Conservation (phyloP, 129 eudicot species). For the Flaveria robusta region DNA sequence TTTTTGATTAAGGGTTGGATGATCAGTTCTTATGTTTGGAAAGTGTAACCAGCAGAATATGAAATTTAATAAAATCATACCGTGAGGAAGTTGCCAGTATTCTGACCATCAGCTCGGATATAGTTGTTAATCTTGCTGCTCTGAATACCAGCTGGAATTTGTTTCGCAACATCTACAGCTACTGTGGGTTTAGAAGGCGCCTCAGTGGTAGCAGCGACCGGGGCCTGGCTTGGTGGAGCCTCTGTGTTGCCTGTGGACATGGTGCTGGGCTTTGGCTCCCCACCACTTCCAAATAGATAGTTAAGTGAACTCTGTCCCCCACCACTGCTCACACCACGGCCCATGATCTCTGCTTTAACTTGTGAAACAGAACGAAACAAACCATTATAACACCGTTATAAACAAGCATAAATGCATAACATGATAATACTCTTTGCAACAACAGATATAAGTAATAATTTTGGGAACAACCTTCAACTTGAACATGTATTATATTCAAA, state of each 20-base stretch:
- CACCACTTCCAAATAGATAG: slow-evolving; percentile 74
- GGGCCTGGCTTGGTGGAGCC: slow-evolving; percentile 35
- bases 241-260: slow-evolving; percentile 28
- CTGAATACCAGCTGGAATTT: slow-evolving; percentile 64
- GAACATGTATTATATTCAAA: neutral
- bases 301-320: slow-evolving; percentile 41
- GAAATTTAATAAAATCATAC: slow-evolving; percentile 38
- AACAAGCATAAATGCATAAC: neutral
- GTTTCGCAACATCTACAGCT: slow-evolving; percentile 47
- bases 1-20: neutral
- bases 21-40: too few relatives aligned
- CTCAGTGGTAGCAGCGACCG: slow-evolving; percentile 26
- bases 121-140: slow-evolving; percentile 62
- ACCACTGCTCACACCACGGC: slow-evolving; percentile 85
- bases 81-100: slow-evolving; percentile 71
- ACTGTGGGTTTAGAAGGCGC: slow-evolving; percentile 49
- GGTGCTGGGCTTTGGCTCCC: slow-evolving; percentile 53
- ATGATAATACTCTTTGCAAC: neutral
- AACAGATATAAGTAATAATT: neutral
- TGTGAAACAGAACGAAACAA: neutral
- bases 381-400: neutral
- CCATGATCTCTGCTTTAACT: slow-evolving; percentile 44
- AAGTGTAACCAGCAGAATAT: neutral
- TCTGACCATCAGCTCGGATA: slow-evolving; percentile 76
- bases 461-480: slow-evolving; percentile 1